Evolutionary conservation across 2,329 filamentous ascomycete genomes (phyloP).

Genomic region (Bipolaris sorokiniana): DNA sequence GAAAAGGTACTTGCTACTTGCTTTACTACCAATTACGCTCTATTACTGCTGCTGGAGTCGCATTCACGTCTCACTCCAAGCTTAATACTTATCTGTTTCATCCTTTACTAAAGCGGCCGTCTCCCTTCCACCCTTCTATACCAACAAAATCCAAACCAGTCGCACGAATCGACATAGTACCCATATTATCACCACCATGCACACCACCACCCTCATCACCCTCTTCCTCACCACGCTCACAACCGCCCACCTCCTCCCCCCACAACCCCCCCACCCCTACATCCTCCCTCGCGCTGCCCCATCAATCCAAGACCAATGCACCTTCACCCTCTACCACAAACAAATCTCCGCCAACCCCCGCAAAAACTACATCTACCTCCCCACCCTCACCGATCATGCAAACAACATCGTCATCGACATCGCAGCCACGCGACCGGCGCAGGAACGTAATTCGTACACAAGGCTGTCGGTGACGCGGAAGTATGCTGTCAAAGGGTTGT

Average conservation of each 20-base stretch:
- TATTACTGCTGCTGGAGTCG: not conserved
- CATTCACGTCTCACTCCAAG: not conserved
- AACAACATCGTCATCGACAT: slow-evolving; percentile 23
- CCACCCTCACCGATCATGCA: slow-evolving; percentile 18
- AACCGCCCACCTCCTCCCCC: slow-evolving; percentile 6
- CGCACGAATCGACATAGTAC: not conserved
- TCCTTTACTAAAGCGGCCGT: not conserved
- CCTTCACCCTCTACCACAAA: slow-evolving; percentile 26
- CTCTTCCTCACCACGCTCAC: slow-evolving; percentile 4
- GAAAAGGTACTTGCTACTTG: slow-evolving; percentile 4
- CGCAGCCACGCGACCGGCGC: slow-evolving; percentile 14
- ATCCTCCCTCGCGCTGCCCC: slow-evolving; percentile 1
- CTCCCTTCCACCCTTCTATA: not conserved
- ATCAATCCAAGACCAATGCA: slow-evolving; percentile 19
- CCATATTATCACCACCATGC: slow-evolving; percentile 13
- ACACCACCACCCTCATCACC: slow-evolving; percentile 10
- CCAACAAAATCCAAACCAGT: not conserved
- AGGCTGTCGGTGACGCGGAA: slow-evolving; percentile 7
- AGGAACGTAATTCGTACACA: slow-evolving; percentile 21
- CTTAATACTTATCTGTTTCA: not conserved
- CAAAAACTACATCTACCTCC: slow-evolving; percentile 24
- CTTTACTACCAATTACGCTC: not conserved
- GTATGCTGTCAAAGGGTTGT: slow-evolving; percentile 19
- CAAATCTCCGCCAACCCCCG: slow-evolving; percentile 7
- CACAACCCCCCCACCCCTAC: slow-evolving; percentile 2